phyloP scores from a whole-genome alignment of 495 filamentous ascomycete genomes.

The Jackrogersella minutella region DNA sequence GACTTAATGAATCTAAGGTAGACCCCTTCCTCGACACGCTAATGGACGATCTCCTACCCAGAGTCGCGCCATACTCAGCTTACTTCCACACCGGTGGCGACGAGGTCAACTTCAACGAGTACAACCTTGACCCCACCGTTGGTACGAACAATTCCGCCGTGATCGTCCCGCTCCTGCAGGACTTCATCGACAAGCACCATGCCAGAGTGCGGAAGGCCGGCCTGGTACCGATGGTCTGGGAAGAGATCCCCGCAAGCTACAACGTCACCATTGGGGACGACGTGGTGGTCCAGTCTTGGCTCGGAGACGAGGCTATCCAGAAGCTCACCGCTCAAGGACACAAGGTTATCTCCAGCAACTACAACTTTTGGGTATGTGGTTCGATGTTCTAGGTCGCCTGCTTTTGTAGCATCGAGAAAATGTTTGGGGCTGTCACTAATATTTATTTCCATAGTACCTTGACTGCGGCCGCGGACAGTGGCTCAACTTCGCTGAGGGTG shows the following conservation, averaged over 20 bases:
- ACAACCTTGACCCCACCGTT: constrained; percentile 74
- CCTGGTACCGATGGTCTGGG: constrained; percentile 78
- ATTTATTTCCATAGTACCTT: constrained; percentile 63
- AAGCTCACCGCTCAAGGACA: constrained; percentile 65
- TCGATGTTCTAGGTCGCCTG: not conserved
- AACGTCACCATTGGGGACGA: constrained; percentile 71
- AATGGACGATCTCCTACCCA: constrained; percentile 74
- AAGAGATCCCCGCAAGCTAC: constrained; percentile 80
- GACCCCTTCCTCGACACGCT: constrained; percentile 72
- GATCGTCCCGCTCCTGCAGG: constrained; percentile 74
- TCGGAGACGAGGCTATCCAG: constrained; percentile 62
- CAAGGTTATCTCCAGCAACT: constrained; percentile 75
- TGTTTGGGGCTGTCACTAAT: constrained; percentile 6
- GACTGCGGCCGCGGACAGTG: constrained; percentile 83
- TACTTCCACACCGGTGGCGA: constrained; percentile 89
- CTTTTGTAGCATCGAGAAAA: not conserved
- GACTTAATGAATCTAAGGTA: constrained; percentile 73
- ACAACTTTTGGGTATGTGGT: constrained; percentile 71
- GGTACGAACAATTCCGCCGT: constrained; percentile 65
- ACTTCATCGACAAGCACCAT: constrained; percentile 73
- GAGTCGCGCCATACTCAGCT: constrained; percentile 67
- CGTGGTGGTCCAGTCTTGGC: constrained; percentile 77
- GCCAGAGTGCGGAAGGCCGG: constrained; percentile 62
- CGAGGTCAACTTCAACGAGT: constrained; percentile 79
- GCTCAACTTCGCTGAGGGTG: constrained; percentile 68